Evolutionary conservation across 495 filamentous ascomycete genomes (phyloP), one percentile per base, ranked within the genome.

Genomic region (Penicillium coffeae): DNA sequence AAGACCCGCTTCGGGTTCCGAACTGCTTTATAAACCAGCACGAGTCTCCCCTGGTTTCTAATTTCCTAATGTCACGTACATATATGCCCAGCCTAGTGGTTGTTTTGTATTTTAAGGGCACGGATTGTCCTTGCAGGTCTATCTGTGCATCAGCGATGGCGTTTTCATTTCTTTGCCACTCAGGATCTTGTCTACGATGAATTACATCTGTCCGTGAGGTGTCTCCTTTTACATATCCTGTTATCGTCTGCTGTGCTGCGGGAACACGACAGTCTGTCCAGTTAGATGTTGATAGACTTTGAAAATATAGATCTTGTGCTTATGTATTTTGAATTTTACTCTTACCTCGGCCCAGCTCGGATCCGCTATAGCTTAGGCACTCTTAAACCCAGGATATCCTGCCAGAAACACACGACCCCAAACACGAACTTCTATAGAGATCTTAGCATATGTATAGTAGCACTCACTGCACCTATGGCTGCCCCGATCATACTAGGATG

Each of bases 1-100:
- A 75, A 69, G 55, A 71, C 69, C 39, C 63, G 69, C 6, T 60
- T 78, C 30, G 63, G 65, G 9, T 21, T 67, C 30, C 48, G 54
- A n/a, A 56, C 52, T 21, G 51, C 14, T 30, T 60, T 43, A 36
- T 30, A 30, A 4, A 10, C 25, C 25, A 4, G 25, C 25, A 10
- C 25, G 10, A 5, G 10, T 30, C 25, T 4, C 5, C 25, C 25
- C 10, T 4, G 8, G 38, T n/a, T 2, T 51, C 20, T 34, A 19
- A 46, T 40, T 3, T 21, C 21, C 43, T 45, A 38, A 10, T 30
- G 25, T 30, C 25, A 30, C 25, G 25, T 25, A 45, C 49, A 49
- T 47, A 55, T 38, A 61, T 61, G 19, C 48, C 25, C 22, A 20
- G 35, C 21, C 38, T 53, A 22, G 34, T 40, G 22, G 47, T 51